phyloP scores from a whole-genome alignment of 768 basidiomycete species.

The Mycena vulgaris region DNA sequence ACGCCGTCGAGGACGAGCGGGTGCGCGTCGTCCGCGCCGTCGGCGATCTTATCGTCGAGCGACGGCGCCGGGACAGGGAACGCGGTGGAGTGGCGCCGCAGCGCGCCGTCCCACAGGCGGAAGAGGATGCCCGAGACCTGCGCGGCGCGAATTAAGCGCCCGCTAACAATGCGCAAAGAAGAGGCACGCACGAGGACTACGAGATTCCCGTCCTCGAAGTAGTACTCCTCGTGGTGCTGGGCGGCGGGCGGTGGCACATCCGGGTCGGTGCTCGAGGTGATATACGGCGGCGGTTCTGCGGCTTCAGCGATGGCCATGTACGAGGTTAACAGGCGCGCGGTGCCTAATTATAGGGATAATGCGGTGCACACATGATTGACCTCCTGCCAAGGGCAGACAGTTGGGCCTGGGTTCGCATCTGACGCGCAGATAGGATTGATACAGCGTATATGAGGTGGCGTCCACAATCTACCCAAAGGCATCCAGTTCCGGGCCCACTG shows the following conservation, averaged over 20 bases:
- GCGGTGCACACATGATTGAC: too few relatives aligned
- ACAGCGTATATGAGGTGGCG: too few relatives aligned
- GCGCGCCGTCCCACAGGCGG: conserved; percentile 35
- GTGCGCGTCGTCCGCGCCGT: conserved; percentile 43
- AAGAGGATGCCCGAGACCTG: conserved; percentile 34
- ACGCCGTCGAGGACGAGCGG: conserved; percentile 47
- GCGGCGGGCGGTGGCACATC: neutral
- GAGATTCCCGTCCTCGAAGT: conserved; percentile 38
- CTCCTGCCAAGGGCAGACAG: too few relatives aligned
- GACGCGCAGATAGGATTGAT: too few relatives aligned
- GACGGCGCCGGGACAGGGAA: conserved; percentile 31
- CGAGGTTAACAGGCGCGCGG: neutral
- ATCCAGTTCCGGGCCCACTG: too few relatives aligned
- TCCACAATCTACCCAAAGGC: too few relatives aligned
- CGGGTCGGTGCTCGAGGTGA: neutral
- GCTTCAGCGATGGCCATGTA: conserved; percentile 14
- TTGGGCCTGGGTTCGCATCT: too few relatives aligned
- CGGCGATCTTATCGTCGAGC: conserved; percentile 31
- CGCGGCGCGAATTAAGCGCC: too few relatives aligned
- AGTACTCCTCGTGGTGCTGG: conserved; percentile 34
- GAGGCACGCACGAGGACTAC: conserved; percentile 23
- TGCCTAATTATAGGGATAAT: neutral
- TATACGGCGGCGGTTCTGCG: conserved; percentile 24
- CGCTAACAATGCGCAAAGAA: neutral
- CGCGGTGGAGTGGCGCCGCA: conserved; percentile 32